These are phyloP conservation scores for Martiniozyma asiatica DNA, from an alignment of 1,139 yeast species.

Conservation along the genomic window DNA sequence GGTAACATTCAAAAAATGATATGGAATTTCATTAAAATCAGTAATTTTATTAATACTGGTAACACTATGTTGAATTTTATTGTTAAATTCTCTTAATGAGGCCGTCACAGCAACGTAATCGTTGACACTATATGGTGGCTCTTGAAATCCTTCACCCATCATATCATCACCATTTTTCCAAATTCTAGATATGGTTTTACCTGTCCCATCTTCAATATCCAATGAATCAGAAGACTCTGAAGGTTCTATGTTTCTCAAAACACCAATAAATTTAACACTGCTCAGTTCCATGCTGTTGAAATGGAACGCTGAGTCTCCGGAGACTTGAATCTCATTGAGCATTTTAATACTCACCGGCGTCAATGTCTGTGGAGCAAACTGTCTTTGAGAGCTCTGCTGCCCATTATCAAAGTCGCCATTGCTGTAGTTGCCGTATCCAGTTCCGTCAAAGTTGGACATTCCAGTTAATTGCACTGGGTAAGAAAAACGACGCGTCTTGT, in stretches of 20 bases:
- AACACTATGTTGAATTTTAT: constrained; percentile 54
- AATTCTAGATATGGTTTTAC: constrained; percentile 53
- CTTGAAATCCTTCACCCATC: constrained; percentile 10
- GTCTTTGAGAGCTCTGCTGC: too few relatives aligned
- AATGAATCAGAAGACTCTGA: constrained; percentile 39
- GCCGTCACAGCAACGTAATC: constrained; percentile 65
- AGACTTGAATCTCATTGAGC: constrained; percentile 51
- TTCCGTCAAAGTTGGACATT: too few relatives aligned
- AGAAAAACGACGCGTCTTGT: too few relatives aligned
- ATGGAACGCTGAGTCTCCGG: constrained; percentile 57
- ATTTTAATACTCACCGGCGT: constrained; percentile 84
- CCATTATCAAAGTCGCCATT: too few relatives aligned
- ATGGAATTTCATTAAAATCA: constrained; percentile 65
- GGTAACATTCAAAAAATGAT: constrained; percentile 63
- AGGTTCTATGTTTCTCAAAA: constrained; percentile 37
- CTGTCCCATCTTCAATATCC: constrained; percentile 79
- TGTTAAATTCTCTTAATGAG: constrained; percentile 57
- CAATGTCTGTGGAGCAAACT: too few relatives aligned
- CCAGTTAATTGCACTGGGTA: too few relatives aligned
- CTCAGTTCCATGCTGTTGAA: constrained; percentile 46
- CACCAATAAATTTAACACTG: constrained; percentile 41
- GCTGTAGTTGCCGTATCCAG: too few relatives aligned
- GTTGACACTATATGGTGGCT: constrained; percentile 23
- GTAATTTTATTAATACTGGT: constrained; percentile 47
- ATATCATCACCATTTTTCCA: constrained; percentile 44